Base-by-base conservation (phyloP, 192 early-diverging fungal species). In the Coemansia biformis region DNA sequence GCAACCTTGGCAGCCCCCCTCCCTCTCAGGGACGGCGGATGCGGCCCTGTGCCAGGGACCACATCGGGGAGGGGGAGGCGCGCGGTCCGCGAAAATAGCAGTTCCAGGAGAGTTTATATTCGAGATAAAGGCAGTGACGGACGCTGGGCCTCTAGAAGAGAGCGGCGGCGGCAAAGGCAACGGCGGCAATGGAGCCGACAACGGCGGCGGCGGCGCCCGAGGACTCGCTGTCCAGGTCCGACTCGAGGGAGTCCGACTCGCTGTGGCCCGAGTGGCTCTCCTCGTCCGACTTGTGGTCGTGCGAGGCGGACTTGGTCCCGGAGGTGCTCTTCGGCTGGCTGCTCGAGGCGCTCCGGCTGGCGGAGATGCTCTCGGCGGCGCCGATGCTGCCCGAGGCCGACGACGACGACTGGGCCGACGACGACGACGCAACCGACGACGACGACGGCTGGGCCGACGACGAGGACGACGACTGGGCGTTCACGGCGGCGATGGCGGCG, bases 91-190 rank as follows among this genome's bases (percentile, higher is more conserved):
- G n/a, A n/a, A n/a, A n/a, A n/a, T n/a, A n/a, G n/a, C n/a, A n/a
- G n/a, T n/a, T n/a, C n/a, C n/a, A n/a, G n/a, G n/a, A n/a, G n/a
- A n/a, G n/a, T n/a, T n/a, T n/a, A n/a, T n/a, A n/a, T n/a, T n/a
- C n/a, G n/a, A n/a, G n/a, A n/a, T n/a, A n/a, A n/a, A n/a, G n/a
- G n/a, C n/a, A n/a, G n/a, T n/a, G n/a, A n/a, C n/a, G n/a, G n/a
- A n/a, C n/a, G n/a, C n/a, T n/a, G n/a, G n/a, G n/a, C n/a, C n/a
- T n/a, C 29, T 64, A 72, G 68, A 63, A 72, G 38, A 72, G 36
- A 19, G 68, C 60, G 29, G 68, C 68, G 39, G 47, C 56, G 34
- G 54, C 68, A 28, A 59, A 36, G 44, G 43, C 57, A 28, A 47
- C 60, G 22, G 68, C 68, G n/a, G 53, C 60, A 15, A 51, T 18